Conservation (phyloP, 805 yeast genomes). For the Saturnispora mendoncae region DNA sequence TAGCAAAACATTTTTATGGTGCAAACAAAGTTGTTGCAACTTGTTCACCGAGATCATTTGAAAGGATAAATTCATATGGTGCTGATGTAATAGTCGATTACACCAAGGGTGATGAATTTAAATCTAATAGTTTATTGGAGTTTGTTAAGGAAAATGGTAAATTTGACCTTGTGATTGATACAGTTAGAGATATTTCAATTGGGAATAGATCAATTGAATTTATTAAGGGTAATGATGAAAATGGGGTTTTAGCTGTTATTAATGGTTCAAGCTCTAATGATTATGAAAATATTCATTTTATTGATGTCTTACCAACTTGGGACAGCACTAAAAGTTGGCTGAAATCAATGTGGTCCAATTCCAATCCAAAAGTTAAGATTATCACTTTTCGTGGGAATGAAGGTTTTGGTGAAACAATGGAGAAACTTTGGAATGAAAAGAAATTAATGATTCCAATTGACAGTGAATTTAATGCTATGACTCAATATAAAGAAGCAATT, state of each 20-base stretch:
- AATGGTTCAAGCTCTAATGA: neutral
- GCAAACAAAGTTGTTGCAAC: slow-evolving; percentile 47
- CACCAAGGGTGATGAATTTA: slow-evolving; percentile 32
- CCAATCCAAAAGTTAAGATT: neutral
- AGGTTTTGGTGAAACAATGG: slow-evolving; percentile 26
- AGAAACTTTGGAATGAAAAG: slow-evolving; percentile 38
- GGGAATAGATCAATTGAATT: neutral
- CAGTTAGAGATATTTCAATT: slow-evolving; percentile 43
- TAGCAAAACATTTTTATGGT: slow-evolving; percentile 41
- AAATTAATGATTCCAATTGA: slow-evolving; percentile 43
- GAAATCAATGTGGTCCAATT: neutral
- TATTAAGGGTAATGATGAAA: neutral
- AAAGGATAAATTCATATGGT: slow-evolving; percentile 31
- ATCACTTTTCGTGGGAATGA: slow-evolving; percentile 6
- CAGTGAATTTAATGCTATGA: slow-evolving; percentile 37
- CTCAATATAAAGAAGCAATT: slow-evolving; percentile 42
- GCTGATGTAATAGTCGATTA: slow-evolving; percentile 57
- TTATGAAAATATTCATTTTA: neutral
- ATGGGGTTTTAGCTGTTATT: neutral
- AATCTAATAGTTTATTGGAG: slow-evolving; percentile 29
- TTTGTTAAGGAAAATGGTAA: slow-evolving; percentile 32
- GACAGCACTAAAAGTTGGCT: neutral
- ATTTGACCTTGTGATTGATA: slow-evolving; percentile 59
- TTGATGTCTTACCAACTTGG: neutral
- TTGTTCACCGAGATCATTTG: slow-evolving; percentile 31